Evolutionary conservation across 106 monocot genomes (phyloP), one percentile per base, ranked within the genome.

Genomic region (Dendrobium officinale): DNA sequence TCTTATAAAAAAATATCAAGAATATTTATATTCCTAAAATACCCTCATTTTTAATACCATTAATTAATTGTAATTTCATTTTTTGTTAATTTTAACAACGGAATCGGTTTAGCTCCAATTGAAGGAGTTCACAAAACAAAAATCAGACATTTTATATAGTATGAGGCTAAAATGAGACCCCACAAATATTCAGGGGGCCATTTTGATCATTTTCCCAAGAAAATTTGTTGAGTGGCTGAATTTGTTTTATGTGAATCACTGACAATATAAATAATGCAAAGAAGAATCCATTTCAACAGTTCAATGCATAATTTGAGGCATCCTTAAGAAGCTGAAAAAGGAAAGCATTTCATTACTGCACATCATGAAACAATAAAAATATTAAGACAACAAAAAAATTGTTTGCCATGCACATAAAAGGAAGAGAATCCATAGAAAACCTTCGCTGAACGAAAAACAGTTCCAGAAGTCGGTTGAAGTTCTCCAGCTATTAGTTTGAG

Each of bases 401-500:
- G 1, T 42, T 37, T 73, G 9, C 41, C 3, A 41, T 40, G 11
- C 1, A 80, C 19, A 67, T 44, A n/a, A 4, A 29, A 64, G 20
- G 15, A 77, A 45, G 4, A 51, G 17, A 22, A 24, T 27, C 27
- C 4, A 24, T 43, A 49, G 5, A 13, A 40, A 49, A 96, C 96
- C 96, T 99, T 99, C 51, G 98, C 92, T 78, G 98, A 99, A 49
- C 92, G 94, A 58, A 85, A 99, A 29, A 99, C 92, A 76, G 98
- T 99, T 84, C 98, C 98, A 77, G 98, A 99, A 88, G 85, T 99
- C 72, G 98, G 98, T 78, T 99, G 98, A 79, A 99, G 95, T 0
- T 99, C 98, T 87, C 98, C 98, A 59, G 95, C 91, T 89, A 99
- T 99, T 45, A 99, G 81, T 84, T 99, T 99, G 2, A 99, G 93